Base-by-base conservation (phyloP, 306 rosid genomes). In the Citrullus amarus region DNA sequence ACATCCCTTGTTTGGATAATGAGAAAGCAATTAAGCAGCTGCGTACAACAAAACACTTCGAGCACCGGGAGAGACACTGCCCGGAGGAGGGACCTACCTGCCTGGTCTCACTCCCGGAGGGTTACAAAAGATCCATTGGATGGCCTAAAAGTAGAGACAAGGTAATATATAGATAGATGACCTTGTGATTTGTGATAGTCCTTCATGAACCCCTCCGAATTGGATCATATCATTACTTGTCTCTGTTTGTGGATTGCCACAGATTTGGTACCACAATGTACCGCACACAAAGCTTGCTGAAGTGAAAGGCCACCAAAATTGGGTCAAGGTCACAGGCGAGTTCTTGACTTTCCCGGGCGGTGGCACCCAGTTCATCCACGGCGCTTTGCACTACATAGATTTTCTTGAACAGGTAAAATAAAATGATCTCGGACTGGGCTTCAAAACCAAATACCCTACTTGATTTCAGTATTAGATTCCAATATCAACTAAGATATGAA, bases 241-340 rank as follows among this genome's bases (percentile, higher is more conserved):
- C 4, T 6, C n/a, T 15, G 6, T 6, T 72, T 79, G 74, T 74
- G 69, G 81, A 73, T 71, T 17, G 30, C 2, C 38, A 78, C 81
- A 92, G 96, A 91, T 92, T 82, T 91, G 93, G 97, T 92, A 87
- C 73, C 90, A 90, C 76, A 95, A 95, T 51, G 92, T 95, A 46
- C 98, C 97, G 32, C 96, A 91, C 76, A 79, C 85, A 44, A 48
- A 18, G 88, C 86, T 94, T 20, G 97, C 95, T 43, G 84, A 92
- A 85, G 93, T 94, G 79, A 94, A 92, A 81, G 97, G 98, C n/a
- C 97, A 94, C 84, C 96, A 95, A 71, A 95, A 92, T 54, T 92
- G 98, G 98, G 96, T 95, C 62, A 95, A 95, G 90, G 78, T 91
- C 72, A 81, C 90, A 0, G 97, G 98, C 22, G 98, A 95, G 76